A percentile compares a stretch with the other conserved stretches of the same genome.
phyloP scores from a whole-genome alignment of 345 rosid genomes.

The Populus alba region DNA sequence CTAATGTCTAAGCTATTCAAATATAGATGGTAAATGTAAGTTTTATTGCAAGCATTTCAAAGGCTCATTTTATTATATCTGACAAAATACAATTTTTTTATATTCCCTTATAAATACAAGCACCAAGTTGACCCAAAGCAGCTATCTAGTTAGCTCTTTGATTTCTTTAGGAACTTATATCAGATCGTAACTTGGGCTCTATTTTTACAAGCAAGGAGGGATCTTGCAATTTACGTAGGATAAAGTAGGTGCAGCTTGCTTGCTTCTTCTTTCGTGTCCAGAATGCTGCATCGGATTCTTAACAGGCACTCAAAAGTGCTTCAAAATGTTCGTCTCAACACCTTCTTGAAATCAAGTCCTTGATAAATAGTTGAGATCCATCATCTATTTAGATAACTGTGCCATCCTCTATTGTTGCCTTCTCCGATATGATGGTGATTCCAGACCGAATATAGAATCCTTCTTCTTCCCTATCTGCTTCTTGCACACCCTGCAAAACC shows the following conservation, averaged over 20 bases:
- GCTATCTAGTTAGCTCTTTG: not conserved
- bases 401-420: constrained; percentile 82
- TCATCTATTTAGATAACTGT: constrained; percentile 48
- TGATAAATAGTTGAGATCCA: not conserved
- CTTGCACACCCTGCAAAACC: constrained; percentile 63
- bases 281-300: constrained; percentile 26
- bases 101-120: not conserved
- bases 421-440: constrained; percentile 65
- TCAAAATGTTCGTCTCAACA: not conserved
- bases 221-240: constrained; percentile 16
- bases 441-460: constrained; percentile 87
- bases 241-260: constrained; percentile 18
- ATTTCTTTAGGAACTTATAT: not conserved
- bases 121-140: not conserved
- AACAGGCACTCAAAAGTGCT: constrained; percentile 1
- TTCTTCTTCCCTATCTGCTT: constrained; percentile 71
- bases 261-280: constrained; percentile 11
- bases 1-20: not conserved
- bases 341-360: not conserved
- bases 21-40: not conserved
- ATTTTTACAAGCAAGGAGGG: not conserved
- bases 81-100: not conserved
- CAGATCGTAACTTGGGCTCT: constrained; percentile 1
- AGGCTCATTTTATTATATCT: not conserved
- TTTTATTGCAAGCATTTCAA: not conserved